These are phyloP conservation scores for Ophiocordyceps camponoti-rufipedis DNA, from an alignment of 2,329 filamentous ascomycete genomes.

Conservation along the genomic window DNA sequence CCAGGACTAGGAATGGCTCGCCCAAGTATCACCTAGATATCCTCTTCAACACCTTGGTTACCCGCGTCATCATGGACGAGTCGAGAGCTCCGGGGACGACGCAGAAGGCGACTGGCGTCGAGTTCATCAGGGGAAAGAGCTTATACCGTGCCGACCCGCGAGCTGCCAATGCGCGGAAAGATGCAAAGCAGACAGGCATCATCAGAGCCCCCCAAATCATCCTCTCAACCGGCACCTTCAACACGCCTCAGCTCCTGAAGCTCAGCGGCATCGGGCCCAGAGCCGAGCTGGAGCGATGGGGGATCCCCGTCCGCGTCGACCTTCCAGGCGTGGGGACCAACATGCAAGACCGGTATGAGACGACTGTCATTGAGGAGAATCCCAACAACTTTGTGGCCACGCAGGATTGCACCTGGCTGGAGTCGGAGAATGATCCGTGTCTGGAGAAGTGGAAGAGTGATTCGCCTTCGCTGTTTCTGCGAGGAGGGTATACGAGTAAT, in stretches of 20 bases:
- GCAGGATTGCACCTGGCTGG: conserved; percentile 11
- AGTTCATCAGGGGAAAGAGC: conserved; percentile 19
- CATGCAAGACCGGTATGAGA: conserved; percentile 12
- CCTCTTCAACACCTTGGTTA: conserved; percentile 12
- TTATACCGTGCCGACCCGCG: conserved; percentile 25
- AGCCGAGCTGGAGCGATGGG: conserved; percentile 17
- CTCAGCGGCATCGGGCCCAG: conserved; percentile 24
- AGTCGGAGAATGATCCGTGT: conserved; percentile 13
- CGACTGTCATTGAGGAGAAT: conserved; percentile 4
- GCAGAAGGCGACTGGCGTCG: conserved; percentile 22
- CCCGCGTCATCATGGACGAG: conserved; percentile 15
- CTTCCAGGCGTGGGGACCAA: conserved; percentile 43
- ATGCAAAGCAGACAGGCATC: conserved; percentile 7
- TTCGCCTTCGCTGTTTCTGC: conserved; percentile 1
- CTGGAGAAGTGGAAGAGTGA: conserved; percentile 4
- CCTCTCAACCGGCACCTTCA: conserved; percentile 26
- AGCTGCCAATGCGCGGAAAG: conserved; percentile 1
- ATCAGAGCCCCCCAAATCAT: conserved; percentile 22
- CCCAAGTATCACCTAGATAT: conserved; percentile 5
- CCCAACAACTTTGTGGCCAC: conserved; percentile 1
- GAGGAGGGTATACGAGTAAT: conserved; percentile 8
- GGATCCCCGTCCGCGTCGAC: conserved; percentile 34
- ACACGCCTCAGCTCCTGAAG: conserved; percentile 27
- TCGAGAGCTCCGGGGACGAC: conserved; percentile 6
- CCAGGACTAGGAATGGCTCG: conserved; percentile 5